phyloP scores from a whole-genome alignment of 2,329 filamentous ascomycete species.

The Sphaerulina populicola region DNA sequence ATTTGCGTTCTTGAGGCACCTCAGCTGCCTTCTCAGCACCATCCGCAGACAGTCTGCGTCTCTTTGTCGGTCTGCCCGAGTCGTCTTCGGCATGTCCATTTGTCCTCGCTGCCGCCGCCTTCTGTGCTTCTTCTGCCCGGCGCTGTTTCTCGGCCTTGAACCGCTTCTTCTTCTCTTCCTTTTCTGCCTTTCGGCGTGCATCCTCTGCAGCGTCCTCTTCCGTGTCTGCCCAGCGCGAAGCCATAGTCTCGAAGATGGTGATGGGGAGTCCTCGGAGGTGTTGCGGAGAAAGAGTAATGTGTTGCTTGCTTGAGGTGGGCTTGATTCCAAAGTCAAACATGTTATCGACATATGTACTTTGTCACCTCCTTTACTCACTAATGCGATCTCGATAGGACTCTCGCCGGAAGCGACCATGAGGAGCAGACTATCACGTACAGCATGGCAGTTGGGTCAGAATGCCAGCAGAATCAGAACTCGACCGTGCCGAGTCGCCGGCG shows the following conservation, averaged over 20 bases:
- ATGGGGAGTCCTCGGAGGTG: slow-evolving; percentile 1
- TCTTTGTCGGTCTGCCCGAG: slow-evolving; percentile 46
- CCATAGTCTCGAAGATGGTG: slow-evolving; percentile 18
- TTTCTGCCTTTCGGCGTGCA: slow-evolving; percentile 66
- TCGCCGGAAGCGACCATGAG: slow-evolving; percentile 20
- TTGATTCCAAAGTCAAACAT: slow-evolving; percentile 6
- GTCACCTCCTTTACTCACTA: neutral
- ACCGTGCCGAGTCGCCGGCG: slow-evolving; percentile 23
- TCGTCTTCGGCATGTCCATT: slow-evolving; percentile 24
- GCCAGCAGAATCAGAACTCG: neutral
- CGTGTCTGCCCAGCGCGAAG: slow-evolving; percentile 79
- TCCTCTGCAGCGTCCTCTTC: slow-evolving; percentile 71
- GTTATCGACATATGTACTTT: slow-evolving; percentile 1
- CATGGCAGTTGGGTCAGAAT: slow-evolving; percentile 22
- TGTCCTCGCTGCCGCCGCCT: slow-evolving; percentile 26
- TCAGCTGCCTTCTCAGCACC: slow-evolving; percentile 25
- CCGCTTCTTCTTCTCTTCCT: slow-evolving; percentile 84
- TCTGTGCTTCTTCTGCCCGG: slow-evolving; percentile 48
- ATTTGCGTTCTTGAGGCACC: slow-evolving; percentile 41
- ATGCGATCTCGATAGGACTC: neutral
- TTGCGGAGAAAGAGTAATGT: neutral
- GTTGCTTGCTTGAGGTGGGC: neutral
- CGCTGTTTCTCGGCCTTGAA: slow-evolving; percentile 74
- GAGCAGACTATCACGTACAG: slow-evolving; percentile 23
- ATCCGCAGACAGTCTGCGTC: slow-evolving; percentile 53